Conservation (phyloP, 2,329 filamentous ascomycete species). For the Xenoacremonium recifei region DNA sequence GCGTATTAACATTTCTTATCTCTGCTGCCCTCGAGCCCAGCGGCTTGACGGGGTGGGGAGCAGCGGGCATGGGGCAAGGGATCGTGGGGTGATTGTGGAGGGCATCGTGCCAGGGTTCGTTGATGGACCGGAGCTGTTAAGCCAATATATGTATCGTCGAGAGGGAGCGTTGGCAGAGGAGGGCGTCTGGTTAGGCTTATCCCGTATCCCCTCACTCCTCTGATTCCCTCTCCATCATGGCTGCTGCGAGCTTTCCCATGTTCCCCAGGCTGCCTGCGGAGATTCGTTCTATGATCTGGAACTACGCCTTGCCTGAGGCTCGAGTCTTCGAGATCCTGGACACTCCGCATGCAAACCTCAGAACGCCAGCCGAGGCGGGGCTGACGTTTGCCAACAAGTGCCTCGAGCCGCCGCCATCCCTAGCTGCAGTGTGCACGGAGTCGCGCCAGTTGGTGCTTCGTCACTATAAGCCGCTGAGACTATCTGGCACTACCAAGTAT, state of each 20-base stretch:
- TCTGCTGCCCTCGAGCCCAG: conserved; percentile 12
- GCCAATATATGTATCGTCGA: conserved; percentile 6
- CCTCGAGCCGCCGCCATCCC: conserved; percentile 11
- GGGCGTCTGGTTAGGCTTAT: conserved; percentile 1
- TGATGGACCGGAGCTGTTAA: conserved; percentile 2
- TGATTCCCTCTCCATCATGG: conserved; percentile 2
- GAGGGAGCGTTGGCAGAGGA: background rate
- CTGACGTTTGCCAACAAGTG: conserved; percentile 18
- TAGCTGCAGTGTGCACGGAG: conserved; percentile 13
- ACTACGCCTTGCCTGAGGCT: conserved; percentile 15
- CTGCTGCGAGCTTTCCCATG: conserved; percentile 9
- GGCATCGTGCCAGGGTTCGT: conserved; percentile 7
- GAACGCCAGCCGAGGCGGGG: conserved; percentile 14
- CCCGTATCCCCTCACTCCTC: conserved; percentile 1
- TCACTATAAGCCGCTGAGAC: conserved; percentile 10
- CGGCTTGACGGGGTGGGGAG: conserved; percentile 11
- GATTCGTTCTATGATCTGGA: conserved; percentile 19
- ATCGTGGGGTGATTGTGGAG: conserved; percentile 19
- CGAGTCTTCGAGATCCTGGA: conserved; percentile 20
- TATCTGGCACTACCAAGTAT: conserved; percentile 15
- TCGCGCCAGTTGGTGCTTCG: conserved; percentile 13
- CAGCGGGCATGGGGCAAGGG: conserved; percentile 4
- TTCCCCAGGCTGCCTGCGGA: conserved; percentile 16
- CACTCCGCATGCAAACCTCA: conserved; percentile 15
- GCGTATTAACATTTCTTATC: conserved; percentile 4